Percentiles rank a stretch among this genome's conserved stretches.
phyloP scores from a whole-genome alignment of 2,329 filamentous ascomycete species.

The Fusarium chaquense region DNA sequence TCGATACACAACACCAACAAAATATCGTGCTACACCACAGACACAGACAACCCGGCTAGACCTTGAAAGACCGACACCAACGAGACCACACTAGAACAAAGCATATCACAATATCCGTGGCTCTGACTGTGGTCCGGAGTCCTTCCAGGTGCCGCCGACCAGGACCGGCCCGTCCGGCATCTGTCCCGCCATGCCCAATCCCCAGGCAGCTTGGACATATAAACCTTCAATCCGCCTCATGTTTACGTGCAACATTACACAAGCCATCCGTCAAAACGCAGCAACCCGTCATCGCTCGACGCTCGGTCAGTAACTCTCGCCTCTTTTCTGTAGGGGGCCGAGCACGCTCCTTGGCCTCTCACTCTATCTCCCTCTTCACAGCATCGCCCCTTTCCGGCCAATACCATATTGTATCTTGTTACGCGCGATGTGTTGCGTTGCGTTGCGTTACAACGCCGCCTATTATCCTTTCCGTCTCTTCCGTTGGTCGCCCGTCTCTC shows the following conservation, averaged over 20 bases:
- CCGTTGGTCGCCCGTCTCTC: background rate
- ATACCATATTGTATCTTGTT: background rate
- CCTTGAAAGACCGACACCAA: background rate
- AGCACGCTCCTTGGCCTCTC: conserved; percentile 5
- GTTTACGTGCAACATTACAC: conserved; percentile 18
- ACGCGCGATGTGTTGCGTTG: background rate
- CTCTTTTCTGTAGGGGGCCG: conserved; percentile 36
- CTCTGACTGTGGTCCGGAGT: background rate
- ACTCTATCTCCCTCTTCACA: conserved; percentile 1
- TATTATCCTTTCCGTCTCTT: background rate
- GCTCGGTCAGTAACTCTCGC: conserved; percentile 39
- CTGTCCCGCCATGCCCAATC: conserved; percentile 19
- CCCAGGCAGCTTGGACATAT: conserved; percentile 26
- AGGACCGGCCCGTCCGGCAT: conserved; percentile 39
- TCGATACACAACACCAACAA: conserved; percentile 6
- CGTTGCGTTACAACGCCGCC: conserved; percentile 10
- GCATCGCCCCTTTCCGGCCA: conserved; percentile 8
- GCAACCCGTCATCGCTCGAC: conserved; percentile 23
- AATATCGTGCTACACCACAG: conserved; percentile 2
- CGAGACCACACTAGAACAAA: background rate
- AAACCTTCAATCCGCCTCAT: conserved; percentile 33
- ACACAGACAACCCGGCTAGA: background rate
- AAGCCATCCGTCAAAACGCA: conserved; percentile 36
- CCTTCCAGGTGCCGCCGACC: conserved; percentile 21
- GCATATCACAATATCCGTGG: background rate